Evolutionary conservation across 192 early-diverging fungal species (phyloP).

Genomic region (Helicostylum pulchrum): DNA sequence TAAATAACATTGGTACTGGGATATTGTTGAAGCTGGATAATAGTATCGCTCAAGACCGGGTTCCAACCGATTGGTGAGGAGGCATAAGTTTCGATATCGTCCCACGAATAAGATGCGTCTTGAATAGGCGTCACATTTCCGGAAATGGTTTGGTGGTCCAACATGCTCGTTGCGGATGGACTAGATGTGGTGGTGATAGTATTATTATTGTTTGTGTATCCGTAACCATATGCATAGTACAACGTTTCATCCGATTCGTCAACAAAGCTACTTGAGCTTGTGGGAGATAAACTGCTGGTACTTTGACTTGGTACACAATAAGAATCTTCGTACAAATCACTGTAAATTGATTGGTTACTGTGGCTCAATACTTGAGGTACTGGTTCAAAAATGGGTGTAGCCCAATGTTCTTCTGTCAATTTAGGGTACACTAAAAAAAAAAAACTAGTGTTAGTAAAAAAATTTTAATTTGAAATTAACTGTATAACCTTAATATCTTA

Average conservation of each 20-base stretch:
- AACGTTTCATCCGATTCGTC: slow-evolving; percentile 9
- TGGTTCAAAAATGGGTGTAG: background rate
- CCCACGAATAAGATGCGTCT: slow-evolving; percentile 10
- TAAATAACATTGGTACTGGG: background rate
- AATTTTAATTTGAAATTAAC: background rate
- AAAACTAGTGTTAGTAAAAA: background rate
- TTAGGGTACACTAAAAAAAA: slow-evolving; percentile 10
- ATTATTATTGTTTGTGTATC: slow-evolving; percentile 6
- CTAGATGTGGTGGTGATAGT: background rate
- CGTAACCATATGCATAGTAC: slow-evolving; percentile 1
- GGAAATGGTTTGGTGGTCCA: slow-evolving; percentile 1
- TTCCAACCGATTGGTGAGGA: slow-evolving; percentile 9
- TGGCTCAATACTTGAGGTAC: slow-evolving; percentile 9
- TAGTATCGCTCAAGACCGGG: background rate
- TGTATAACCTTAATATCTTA: background rate
- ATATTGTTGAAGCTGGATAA: background rate
- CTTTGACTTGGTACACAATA: background rate
- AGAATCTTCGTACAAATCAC: background rate
- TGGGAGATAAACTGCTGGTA: slow-evolving; percentile 8
- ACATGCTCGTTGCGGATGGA: slow-evolving; percentile 1
- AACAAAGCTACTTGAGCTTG: background rate
- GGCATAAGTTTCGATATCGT: background rate
- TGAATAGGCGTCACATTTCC: slow-evolving; percentile 3
- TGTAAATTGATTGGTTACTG: too few relatives aligned
- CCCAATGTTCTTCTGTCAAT: slow-evolving; percentile 5